Evolutionary conservation across 1,284 basidiomycete species (phyloP), one percentile per base, ranked within the genome.

Genomic region (Malassezia japonica): DNA sequence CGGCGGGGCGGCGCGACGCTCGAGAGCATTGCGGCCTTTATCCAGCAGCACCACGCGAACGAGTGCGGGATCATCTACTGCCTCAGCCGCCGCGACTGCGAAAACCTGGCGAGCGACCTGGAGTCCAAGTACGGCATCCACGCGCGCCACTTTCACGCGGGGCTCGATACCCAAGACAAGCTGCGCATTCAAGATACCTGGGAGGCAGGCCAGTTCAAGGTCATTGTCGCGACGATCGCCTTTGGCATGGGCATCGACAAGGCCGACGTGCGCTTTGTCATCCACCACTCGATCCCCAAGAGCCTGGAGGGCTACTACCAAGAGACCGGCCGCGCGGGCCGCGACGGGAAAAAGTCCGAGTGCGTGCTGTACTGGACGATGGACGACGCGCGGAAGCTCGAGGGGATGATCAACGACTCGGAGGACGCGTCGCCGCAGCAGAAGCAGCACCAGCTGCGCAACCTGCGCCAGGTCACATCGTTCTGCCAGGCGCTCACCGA

Each of bases 231-330:
- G 1, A 98, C 92, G 31, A 76, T 76, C 50, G 76, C 58, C 20
- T 96, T 96, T 71, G 92, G 92, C 8, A 95, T 98, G 92, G 92
- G 91, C 15, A 91, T 96, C 54, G 90, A 96, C 75, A 95, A 95
- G 71, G 75, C 83, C 0, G 80, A 87, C 62, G 86, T 85, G 7
- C 81, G 83, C 55, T 85, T 79, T 64, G 85, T 89, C 43, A 81
- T 88, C 46, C 87, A 89, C 64, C 79, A 83, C 53, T 78, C 80
- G 10, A 57, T 86, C 16, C 85, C 87, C 1, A 78, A 78, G 46
- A 81, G 81, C 7, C 74, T 88, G 47, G 83, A 85, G 50, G 82
- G 81, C 21, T 71, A 86, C 65, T 85, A 85, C 63, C 85, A 88
- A 74, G 87, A 89, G 72, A 88, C 86, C 0, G 86, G 87, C 7